Percentiles rank a stretch among this genome's conserved stretches.
These are phyloP conservation scores for Nidularia pulvinata DNA, from an alignment of 768 basidiomycete species.

Conservation along the genomic window DNA sequence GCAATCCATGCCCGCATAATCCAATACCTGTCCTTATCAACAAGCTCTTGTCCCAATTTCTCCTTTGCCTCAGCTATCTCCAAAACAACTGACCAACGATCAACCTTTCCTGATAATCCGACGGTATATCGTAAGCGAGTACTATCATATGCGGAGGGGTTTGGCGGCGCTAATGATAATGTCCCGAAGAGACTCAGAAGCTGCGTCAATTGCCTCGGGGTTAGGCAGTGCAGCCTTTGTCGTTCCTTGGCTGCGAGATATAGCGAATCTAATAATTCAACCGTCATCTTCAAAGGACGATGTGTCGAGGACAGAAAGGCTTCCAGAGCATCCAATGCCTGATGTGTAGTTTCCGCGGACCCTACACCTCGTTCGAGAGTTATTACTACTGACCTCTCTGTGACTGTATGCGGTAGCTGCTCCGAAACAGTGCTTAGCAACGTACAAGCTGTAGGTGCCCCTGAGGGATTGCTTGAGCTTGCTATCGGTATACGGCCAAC, in stretches of 20 bases:
- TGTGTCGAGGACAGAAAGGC: no score
- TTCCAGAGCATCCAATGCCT: no score
- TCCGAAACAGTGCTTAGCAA: no score
- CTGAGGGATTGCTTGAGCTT: no score
- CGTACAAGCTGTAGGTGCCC: no score
- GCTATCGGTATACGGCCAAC: no score
- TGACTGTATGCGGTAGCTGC: no score
- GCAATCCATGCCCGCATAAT: slow-evolving; percentile 12
- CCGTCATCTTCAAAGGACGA: no score
- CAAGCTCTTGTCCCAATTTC: slow-evolving; percentile 23
- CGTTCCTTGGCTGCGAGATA: slow-evolving; percentile 33
- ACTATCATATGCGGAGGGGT: slow-evolving; percentile 23
- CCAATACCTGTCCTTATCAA: slow-evolving; percentile 61
- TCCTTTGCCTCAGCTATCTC: slow-evolving; percentile 45
- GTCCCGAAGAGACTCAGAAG: slow-evolving; percentile 51
- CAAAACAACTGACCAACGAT: slow-evolving; percentile 51
- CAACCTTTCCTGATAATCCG: slow-evolving; percentile 8
- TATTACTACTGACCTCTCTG: no score
- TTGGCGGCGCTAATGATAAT: slow-evolving; percentile 32
- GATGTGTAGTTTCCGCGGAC: no score
- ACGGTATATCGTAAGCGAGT: slow-evolving; percentile 23
- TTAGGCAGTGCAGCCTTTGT: slow-evolving; percentile 28
- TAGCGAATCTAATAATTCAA: slow-evolving; percentile 25
- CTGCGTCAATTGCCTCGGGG: slow-evolving; percentile 29
- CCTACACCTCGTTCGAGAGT: no score